Conservation (phyloP, 192 early-diverging fungal species). For the Dispira simplex region DNA sequence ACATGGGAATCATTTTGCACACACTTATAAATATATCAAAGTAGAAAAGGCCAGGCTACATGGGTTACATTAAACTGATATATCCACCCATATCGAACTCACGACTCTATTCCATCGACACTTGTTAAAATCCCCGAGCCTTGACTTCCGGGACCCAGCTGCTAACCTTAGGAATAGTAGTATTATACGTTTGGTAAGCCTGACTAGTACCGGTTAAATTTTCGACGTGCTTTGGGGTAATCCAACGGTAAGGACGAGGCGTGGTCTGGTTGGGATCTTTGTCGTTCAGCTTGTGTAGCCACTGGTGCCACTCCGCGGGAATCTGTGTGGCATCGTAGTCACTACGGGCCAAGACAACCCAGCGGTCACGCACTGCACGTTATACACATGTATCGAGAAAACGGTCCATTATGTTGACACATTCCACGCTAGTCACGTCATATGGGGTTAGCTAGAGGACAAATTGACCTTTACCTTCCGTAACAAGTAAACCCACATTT, state of each 20-base stretch:
- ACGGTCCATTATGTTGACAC: no score
- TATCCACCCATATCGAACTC: no score
- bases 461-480: no score
- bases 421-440: no score
- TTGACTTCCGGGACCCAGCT: slow-evolving; percentile 20
- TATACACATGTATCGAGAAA: not conserved
- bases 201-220: slow-evolving; percentile 27
- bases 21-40: no score
- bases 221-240: slow-evolving; percentile 23
- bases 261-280: slow-evolving; percentile 19
- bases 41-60: no score
- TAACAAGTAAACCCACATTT: no score
- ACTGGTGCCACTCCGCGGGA: slow-evolving; percentile 46
- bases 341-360: slow-evolving; percentile 43
- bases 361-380: slow-evolving; percentile 49
- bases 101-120: no score
- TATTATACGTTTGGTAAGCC: slow-evolving; percentile 29
- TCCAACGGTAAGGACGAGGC: slow-evolving; percentile 25
- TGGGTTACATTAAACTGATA: no score
- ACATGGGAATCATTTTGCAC: no score
- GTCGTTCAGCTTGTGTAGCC: slow-evolving; percentile 28
- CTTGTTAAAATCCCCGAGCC: not conserved
- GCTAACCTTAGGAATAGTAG: slow-evolving; percentile 24
- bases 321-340: slow-evolving; percentile 48
- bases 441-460: no score